Conservation (phyloP, 768 basidiomycete species). For the Mycena rebaudengoi region DNA sequence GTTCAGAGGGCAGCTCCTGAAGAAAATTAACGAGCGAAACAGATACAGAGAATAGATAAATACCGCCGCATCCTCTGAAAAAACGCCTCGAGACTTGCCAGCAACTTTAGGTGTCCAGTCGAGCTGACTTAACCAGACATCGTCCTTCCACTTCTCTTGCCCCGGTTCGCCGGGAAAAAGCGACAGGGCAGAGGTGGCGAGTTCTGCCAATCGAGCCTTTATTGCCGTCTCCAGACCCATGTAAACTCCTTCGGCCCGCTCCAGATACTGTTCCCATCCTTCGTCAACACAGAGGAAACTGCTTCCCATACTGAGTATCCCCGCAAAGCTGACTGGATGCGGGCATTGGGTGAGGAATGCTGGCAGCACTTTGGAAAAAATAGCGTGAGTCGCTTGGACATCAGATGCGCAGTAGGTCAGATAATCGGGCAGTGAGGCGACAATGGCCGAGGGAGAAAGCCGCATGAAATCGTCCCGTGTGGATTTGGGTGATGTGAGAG, state of each 20-base stretch:
- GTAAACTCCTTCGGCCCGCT: slow-evolving; percentile 81
- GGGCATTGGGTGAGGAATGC: slow-evolving; percentile 86
- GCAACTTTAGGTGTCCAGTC: slow-evolving; percentile 94
- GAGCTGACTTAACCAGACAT: slow-evolving; percentile 88
- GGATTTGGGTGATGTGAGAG: slow-evolving; percentile 23
- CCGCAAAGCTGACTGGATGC: slow-evolving; percentile 92
- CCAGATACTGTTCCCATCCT: slow-evolving; percentile 86
- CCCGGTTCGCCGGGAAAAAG: slow-evolving; percentile 34
- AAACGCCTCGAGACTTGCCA: slow-evolving; percentile 71
- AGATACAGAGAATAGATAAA: not conserved
- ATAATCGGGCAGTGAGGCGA: slow-evolving; percentile 73
- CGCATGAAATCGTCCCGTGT: slow-evolving; percentile 81
- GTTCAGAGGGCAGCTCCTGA: not conserved
- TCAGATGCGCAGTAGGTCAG: slow-evolving; percentile 88
- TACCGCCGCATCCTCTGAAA: slow-evolving; percentile 37
- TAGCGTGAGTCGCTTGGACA: slow-evolving; percentile 84
- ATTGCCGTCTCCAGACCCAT: slow-evolving; percentile 72
- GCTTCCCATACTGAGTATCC: slow-evolving; percentile 90
- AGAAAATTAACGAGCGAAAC: not conserved
- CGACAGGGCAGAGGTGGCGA: slow-evolving; percentile 71
- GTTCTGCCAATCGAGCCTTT: slow-evolving; percentile 65
- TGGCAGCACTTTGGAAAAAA: slow-evolving; percentile 81
- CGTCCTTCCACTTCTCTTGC: slow-evolving; percentile 66
- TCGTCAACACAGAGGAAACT: slow-evolving; percentile 92
- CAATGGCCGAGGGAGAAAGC: slow-evolving; percentile 68